Conservation (phyloP, 2,329 filamentous ascomycete genomes). For the Pseudogymnoascus sp. region DNA sequence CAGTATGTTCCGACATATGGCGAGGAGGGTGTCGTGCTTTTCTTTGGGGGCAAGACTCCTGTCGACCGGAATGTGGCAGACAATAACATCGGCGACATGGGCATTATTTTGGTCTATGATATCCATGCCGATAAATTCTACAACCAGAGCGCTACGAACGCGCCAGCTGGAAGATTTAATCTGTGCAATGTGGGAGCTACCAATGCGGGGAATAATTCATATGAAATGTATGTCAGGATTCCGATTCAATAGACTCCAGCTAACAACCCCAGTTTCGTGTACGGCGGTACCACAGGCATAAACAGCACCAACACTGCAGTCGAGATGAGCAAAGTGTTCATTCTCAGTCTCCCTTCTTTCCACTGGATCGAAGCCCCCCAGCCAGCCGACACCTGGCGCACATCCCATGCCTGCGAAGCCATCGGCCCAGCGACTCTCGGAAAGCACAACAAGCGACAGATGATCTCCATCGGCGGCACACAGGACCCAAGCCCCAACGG, state of each 20-base stretch:
- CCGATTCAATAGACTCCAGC: neutral
- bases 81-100: neutral
- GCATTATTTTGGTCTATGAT: conserved; percentile 13
- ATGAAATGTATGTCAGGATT: conserved; percentile 14
- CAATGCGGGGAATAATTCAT: conserved; percentile 12
- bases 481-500: neutral
- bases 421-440: conserved; percentile 12
- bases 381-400: conserved; percentile 12
- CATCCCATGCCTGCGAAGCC: conserved; percentile 13
- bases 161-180: conserved; percentile 4
- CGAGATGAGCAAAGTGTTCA: conserved; percentile 15
- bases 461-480: conserved; percentile 16
- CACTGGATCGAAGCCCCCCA: conserved; percentile 17
- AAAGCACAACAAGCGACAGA: conserved; percentile 13
- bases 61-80: neutral
- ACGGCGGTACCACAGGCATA: conserved; percentile 2
- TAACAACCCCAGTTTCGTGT: conserved; percentile 11
- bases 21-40: conserved; percentile 13
- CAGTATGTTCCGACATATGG: conserved; percentile 15
- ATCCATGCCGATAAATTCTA: conserved; percentile 13
- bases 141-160: conserved; percentile 11
- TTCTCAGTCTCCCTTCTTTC: conserved; percentile 19
- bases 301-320: neutral
- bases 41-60: conserved; percentile 13
- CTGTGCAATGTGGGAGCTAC: conserved; percentile 10